These are phyloP conservation scores for Delitschia confertaspora DNA, from an alignment of 495 filamentous ascomycete species.

Conservation along the genomic window DNA sequence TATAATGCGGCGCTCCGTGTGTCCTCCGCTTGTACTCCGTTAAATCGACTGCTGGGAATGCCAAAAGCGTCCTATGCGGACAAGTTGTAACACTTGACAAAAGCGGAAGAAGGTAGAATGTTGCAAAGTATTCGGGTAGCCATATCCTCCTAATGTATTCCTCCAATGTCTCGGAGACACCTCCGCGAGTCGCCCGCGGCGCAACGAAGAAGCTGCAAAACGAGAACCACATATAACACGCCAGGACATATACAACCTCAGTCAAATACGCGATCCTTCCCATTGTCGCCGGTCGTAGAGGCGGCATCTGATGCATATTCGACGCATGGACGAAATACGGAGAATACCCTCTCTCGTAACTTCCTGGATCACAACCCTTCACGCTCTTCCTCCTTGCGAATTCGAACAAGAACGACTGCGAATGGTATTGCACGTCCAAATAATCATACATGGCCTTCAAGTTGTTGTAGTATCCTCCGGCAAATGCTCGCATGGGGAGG, in stretches of 20 bases:
- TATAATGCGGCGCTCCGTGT: constrained; percentile 42
- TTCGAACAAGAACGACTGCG: constrained; percentile 41
- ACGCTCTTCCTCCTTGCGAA: constrained; percentile 28
- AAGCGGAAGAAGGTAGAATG: constrained; percentile 44
- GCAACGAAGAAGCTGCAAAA: constrained; percentile 40
- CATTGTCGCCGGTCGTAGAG: constrained; percentile 30
- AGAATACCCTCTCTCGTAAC: background rate
- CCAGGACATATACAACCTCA: constrained; percentile 35
- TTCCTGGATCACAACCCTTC: background rate
- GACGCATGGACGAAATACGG: constrained; percentile 42
- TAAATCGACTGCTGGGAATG: constrained; percentile 44
- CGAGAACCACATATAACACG: constrained; percentile 44
- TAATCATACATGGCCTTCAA: constrained; percentile 47
- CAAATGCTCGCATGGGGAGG: constrained; percentile 51
- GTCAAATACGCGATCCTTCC: constrained; percentile 30
- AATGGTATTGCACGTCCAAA: constrained; percentile 39
- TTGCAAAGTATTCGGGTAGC: constrained; percentile 39
- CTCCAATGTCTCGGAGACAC: constrained; percentile 36
- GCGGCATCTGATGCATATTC: constrained; percentile 42
- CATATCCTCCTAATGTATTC: constrained; percentile 40
- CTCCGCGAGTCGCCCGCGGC: constrained; percentile 21
- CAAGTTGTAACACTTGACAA: constrained; percentile 48
- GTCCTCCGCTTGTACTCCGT: constrained; percentile 40
- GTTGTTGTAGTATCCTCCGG: constrained; percentile 47
- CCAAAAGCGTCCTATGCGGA: constrained; percentile 41